Conservation (phyloP, 2,329 filamentous ascomycete species). For the Beauveria sp. region DNA sequence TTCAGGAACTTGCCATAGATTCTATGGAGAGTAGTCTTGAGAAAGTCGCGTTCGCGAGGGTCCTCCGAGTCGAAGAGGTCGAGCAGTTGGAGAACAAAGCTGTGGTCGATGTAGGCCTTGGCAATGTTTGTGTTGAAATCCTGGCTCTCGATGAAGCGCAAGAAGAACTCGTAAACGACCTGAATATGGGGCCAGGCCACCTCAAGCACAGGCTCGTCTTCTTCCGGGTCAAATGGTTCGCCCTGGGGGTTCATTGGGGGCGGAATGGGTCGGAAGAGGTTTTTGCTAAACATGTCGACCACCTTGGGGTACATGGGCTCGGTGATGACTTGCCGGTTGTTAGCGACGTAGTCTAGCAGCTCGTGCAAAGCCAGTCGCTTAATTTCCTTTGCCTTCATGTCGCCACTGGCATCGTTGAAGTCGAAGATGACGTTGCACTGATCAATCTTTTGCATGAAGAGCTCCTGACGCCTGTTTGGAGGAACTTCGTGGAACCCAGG, state of each 20-base stretch:
- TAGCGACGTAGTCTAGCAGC: conserved; percentile 93
- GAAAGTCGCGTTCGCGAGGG: conserved; percentile 88
- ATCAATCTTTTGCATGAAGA: conserved; percentile 99
- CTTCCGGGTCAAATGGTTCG: conserved; percentile 96
- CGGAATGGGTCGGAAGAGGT: conserved; percentile 92
- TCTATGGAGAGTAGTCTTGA: conserved; percentile 94
- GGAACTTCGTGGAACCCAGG: conserved; percentile 97
- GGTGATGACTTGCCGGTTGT: conserved; percentile 96
- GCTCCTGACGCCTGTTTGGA: conserved; percentile 85
- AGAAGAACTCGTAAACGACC: conserved; percentile 98
- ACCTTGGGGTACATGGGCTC: conserved; percentile 98
- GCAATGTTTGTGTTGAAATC: conserved; percentile 99
- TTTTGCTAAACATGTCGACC: conserved; percentile 99
- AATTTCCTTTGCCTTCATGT: conserved; percentile 99
- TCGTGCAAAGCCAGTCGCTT: conserved; percentile 94
- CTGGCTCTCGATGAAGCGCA: conserved; percentile 97
- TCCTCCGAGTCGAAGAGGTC: conserved; percentile 98
- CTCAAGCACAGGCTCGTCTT: conserved; percentile 95
- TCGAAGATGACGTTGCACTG: conserved; percentile 99
- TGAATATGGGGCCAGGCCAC: conserved; percentile 99
- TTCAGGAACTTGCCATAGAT: conserved; percentile 99
- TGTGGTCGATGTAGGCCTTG: conserved; percentile 97
- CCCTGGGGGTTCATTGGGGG: conserved; percentile 96
- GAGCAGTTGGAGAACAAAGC: conserved; percentile 92
- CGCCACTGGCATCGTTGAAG: conserved; percentile 94